Percentiles rank a stretch among this genome's conserved stretches.
Conservation (phyloP, 2,329 filamentous ascomycete species). For the Pseudophaeomoniella oleicola region DNA sequence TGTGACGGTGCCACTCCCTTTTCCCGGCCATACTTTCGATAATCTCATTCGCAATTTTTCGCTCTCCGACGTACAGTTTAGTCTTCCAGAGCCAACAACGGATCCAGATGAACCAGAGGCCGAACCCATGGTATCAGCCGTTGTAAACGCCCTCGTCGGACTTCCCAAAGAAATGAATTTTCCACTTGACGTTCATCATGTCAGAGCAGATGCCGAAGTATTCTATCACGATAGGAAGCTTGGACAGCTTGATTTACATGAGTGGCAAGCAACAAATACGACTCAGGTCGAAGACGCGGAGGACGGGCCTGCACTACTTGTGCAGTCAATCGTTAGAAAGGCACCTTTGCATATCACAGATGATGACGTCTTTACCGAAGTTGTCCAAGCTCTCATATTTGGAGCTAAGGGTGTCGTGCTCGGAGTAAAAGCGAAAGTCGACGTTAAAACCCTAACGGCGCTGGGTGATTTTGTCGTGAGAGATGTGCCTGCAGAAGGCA, state of each 20-base stretch:
- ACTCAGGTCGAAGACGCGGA: slow-evolving; percentile 46
- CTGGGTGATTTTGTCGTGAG: slow-evolving; percentile 70
- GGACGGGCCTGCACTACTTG: slow-evolving; percentile 49
- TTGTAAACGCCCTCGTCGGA: slow-evolving; percentile 62
- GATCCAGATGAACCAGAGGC: slow-evolving; percentile 59
- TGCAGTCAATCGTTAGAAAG: slow-evolving; percentile 62
- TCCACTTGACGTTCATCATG: slow-evolving; percentile 58
- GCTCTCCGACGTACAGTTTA: slow-evolving; percentile 71
- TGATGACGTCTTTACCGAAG: slow-evolving; percentile 59
- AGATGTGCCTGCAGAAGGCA: slow-evolving; percentile 68
- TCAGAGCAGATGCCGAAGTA: slow-evolving; percentile 67
- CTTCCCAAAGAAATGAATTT: slow-evolving; percentile 82
- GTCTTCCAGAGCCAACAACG: slow-evolving; percentile 65
- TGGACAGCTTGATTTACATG: slow-evolving; percentile 60
- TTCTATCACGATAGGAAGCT: slow-evolving; percentile 66
- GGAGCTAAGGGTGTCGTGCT: slow-evolving; percentile 55
- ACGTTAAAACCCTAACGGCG: slow-evolving; percentile 67
- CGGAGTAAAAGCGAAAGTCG: slow-evolving; percentile 63
- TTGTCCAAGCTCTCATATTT: slow-evolving; percentile 71
- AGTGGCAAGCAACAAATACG: slow-evolving; percentile 79
- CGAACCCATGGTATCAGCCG: slow-evolving; percentile 68
- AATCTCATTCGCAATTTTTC: slow-evolving; percentile 79
- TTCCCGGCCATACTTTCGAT: slow-evolving; percentile 69
- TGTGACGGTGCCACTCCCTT: slow-evolving; percentile 69
- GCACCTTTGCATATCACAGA: slow-evolving; percentile 75